Percentiles rank a stretch among this genome's conserved stretches.
These are phyloP conservation scores for Thelephora terrestris DNA, from an alignment of 1,284 basidiomycete species.

Conservation along the genomic window DNA sequence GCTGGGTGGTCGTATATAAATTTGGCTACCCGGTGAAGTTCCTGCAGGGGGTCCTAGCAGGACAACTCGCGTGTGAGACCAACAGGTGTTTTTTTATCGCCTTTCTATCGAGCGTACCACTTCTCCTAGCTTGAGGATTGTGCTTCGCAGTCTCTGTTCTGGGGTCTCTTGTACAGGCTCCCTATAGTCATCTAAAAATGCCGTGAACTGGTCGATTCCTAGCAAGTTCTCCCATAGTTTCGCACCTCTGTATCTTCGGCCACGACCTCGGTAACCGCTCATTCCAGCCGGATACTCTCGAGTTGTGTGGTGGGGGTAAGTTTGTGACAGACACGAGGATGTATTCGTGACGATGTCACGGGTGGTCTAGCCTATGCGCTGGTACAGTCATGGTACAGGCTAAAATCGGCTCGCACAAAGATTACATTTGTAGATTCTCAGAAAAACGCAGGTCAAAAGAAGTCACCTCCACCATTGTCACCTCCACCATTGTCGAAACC, in stretches of 20 bases:
- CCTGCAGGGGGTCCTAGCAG: slow-evolving; percentile 56
- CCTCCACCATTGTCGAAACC: background rate
- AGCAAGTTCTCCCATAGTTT: background rate
- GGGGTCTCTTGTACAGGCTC: slow-evolving; percentile 56
- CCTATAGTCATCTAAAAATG: slow-evolving; percentile 39
- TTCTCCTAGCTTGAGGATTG: slow-evolving; percentile 72
- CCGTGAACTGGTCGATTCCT: slow-evolving; percentile 4
- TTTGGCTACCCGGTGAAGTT: slow-evolving; percentile 55
- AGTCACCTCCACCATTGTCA: background rate
- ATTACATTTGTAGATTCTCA: background rate
- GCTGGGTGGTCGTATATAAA: slow-evolving; percentile 52
- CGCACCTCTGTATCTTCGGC: slow-evolving; percentile 40
- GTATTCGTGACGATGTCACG: too few relatives aligned
- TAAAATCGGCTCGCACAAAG: background rate
- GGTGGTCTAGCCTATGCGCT: too few relatives aligned
- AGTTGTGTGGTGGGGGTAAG: too few relatives aligned
- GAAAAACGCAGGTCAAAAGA: background rate
- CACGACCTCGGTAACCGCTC: slow-evolving; percentile 27
- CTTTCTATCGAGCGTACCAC: slow-evolving; percentile 45
- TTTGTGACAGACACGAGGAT: too few relatives aligned
- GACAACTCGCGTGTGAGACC: slow-evolving; percentile 10
- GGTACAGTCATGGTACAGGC: background rate
- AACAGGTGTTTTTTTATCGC: too few relatives aligned
- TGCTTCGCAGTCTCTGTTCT: slow-evolving; percentile 58
- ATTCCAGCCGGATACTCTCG: slow-evolving; percentile 16